These are phyloP conservation scores for Podaxis mareebaensis DNA, from an alignment of 768 basidiomycete species.

Conservation along the genomic window DNA sequence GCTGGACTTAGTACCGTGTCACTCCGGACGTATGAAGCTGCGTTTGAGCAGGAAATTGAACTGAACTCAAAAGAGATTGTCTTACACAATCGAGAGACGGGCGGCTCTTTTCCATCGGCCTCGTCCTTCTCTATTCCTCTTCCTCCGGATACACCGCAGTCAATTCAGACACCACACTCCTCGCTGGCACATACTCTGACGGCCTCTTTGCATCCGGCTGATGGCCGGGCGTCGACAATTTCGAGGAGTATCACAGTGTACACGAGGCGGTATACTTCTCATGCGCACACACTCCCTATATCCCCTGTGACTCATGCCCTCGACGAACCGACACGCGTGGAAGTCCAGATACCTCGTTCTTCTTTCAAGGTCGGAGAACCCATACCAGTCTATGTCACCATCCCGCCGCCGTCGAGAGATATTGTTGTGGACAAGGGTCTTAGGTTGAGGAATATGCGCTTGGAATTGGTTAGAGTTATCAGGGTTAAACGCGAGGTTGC, in stretches of 20 bases:
- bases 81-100: constrained; percentile 48
- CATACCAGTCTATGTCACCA: constrained; percentile 77
- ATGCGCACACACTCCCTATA: constrained; percentile 52
- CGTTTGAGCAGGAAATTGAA: constrained; percentile 63
- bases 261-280: constrained; percentile 73
- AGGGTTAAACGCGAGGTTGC: constrained; percentile 48
- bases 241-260: constrained; percentile 66
- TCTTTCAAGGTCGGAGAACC: constrained; percentile 72
- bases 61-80: constrained; percentile 58
- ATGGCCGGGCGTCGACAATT: constrained; percentile 37
- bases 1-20: constrained; percentile 54
- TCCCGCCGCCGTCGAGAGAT: constrained; percentile 72
- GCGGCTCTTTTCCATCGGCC: constrained; percentile 50
- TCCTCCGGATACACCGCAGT: constrained; percentile 78
- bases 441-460: constrained; percentile 76
- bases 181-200: constrained; percentile 70
- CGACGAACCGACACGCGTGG: constrained; percentile 64
- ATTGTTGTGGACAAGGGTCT: constrained; percentile 70
- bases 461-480: constrained; percentile 73
- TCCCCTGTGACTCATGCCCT: constrained; percentile 61
- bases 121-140: constrained; percentile 85
- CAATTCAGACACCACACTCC: constrained; percentile 74
- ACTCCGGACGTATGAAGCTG: constrained; percentile 66
- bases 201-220: constrained; percentile 60
- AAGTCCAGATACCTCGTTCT: constrained; percentile 71